phyloP scores from a whole-genome alignment of 1,284 basidiomycete genomes.

The Naganishia sp. region DNA sequence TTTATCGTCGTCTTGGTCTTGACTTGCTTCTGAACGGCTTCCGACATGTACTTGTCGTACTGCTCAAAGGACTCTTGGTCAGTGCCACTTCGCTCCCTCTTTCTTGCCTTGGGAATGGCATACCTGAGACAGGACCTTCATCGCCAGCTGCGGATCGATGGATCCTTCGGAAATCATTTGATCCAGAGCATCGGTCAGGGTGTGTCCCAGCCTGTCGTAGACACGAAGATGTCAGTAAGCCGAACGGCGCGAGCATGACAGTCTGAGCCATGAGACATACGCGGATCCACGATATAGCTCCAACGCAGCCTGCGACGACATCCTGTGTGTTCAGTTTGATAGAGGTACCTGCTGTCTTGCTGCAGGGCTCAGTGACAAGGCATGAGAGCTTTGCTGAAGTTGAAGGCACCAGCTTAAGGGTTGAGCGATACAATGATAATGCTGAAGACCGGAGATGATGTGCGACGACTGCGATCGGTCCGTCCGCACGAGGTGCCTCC shows the following conservation, averaged over 20 bases:
- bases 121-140: constrained; percentile 95
- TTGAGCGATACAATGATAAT: neutral
- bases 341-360: neutral
- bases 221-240: neutral
- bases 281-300: constrained; percentile 29
- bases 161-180: constrained; percentile 96
- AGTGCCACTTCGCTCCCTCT: neutral
- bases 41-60: constrained; percentile 93
- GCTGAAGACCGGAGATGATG: neutral
- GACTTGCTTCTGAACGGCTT: constrained; percentile 84
- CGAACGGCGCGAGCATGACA: too few species aligned
- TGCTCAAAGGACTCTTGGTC: constrained; percentile 47
- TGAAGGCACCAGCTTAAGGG: too few species aligned
- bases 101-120: constrained; percentile 34
- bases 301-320: constrained; percentile 23
- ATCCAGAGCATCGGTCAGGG: constrained; percentile 97
- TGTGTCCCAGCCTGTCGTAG: constrained; percentile 80
- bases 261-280: neutral
- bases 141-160: constrained; percentile 95
- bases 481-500: neutral
- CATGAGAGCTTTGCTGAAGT: neutral
- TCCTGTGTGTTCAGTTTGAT: neutral
- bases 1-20: constrained; percentile 90
- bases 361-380: neutral
- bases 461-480: neutral